These are phyloP conservation scores for Solanum chacoense DNA, from an alignment of 305 asterid genomes.

Conservation along the genomic window DNA sequence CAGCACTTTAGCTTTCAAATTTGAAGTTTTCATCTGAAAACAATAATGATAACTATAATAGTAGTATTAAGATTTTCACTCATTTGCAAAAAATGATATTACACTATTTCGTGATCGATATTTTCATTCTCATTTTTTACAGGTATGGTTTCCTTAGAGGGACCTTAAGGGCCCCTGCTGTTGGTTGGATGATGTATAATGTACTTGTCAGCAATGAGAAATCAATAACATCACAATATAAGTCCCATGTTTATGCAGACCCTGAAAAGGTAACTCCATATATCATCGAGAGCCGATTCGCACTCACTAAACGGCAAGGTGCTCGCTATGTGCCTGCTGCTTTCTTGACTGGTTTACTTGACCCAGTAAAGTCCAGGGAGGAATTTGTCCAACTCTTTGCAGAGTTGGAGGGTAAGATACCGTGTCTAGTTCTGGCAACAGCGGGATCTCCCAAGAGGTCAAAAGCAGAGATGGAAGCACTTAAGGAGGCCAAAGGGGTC, in stretches of 20 bases:
- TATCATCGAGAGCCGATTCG: slow-evolving; percentile 60
- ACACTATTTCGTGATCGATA: not conserved
- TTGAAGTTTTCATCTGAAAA: not conserved
- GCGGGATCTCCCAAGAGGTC: slow-evolving; percentile 71
- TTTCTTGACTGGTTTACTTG: slow-evolving; percentile 86
- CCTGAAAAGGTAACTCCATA: slow-evolving; percentile 77
- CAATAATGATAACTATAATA: not conserved
- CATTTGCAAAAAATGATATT: not conserved
- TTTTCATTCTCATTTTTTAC: not conserved
- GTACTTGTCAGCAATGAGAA: slow-evolving; percentile 93
- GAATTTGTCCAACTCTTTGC: slow-evolving; percentile 65
- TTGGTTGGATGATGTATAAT: slow-evolving; percentile 99
- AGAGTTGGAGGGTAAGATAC: slow-evolving; percentile 45
- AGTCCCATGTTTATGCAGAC: slow-evolving; percentile 85
- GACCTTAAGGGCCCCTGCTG: slow-evolving; percentile 84
- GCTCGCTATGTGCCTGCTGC: slow-evolving; percentile 96
- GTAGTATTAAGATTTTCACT: not conserved
- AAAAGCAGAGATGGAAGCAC: slow-evolving; percentile 95
- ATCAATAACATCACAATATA: slow-evolving; percentile 82
- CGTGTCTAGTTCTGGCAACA: slow-evolving; percentile 61
- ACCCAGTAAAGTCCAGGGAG: slow-evolving; percentile 73
- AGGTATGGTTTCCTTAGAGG: slow-evolving; percentile 90
- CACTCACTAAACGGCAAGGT: slow-evolving; percentile 63
- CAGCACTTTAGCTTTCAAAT: not conserved
- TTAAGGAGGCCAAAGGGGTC: slow-evolving; percentile 67